phyloP scores from a whole-genome alignment of 305 asterid genomes.

The Withania somnifera region DNA sequence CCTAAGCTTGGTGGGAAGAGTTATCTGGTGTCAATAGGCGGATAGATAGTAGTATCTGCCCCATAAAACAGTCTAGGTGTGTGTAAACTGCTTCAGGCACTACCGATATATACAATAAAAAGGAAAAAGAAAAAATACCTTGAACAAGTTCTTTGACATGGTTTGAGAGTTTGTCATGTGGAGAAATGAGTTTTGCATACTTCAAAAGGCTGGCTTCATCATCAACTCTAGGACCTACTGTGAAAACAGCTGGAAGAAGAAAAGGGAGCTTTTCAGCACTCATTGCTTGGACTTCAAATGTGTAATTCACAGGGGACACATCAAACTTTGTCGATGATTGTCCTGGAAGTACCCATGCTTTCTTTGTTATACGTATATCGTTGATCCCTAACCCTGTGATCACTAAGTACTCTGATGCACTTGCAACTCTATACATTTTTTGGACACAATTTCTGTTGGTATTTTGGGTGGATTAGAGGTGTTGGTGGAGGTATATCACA shows the following conservation, averaged over 20 bases:
- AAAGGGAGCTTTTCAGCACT: conserved; percentile 65
- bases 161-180: conserved; percentile 44
- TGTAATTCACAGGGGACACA: conserved; percentile 55
- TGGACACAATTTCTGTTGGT: background rate
- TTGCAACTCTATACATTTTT: conserved; percentile 36
- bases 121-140: conserved; percentile 12
- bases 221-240: conserved; percentile 47
- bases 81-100: background rate
- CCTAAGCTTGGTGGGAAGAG: background rate
- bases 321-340: conserved; percentile 35
- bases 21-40: background rate
- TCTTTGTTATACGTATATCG: conserved; percentile 35
- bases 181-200: conserved; percentile 53
- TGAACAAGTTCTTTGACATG: conserved; percentile 49
- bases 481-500: background rate
- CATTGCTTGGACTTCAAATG: conserved; percentile 73
- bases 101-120: background rate
- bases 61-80: background rate
- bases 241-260: conserved; percentile 62
- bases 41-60: background rate
- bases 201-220: conserved; percentile 27
- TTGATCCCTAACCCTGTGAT: conserved; percentile 38
- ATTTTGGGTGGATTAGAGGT: background rate
- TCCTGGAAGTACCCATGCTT: conserved; percentile 44
- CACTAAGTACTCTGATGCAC: conserved; percentile 54